phyloP scores from a whole-genome alignment of 1,139 yeast species.

The Nakaseomyces glabratus region DNA sequence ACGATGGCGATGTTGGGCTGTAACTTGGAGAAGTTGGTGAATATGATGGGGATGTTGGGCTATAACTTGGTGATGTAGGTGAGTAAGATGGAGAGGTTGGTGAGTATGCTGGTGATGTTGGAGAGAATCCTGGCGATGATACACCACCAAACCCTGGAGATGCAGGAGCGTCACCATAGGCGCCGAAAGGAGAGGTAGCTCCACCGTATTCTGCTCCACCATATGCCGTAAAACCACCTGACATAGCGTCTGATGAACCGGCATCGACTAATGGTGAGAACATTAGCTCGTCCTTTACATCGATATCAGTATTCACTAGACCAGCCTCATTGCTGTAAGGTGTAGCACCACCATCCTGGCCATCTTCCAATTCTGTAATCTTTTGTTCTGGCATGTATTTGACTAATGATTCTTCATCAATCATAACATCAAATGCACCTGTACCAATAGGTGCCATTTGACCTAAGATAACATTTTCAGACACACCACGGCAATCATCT shows the following conservation, averaged over 20 bases:
- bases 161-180: slow-evolving; percentile 55
- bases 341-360: slow-evolving; percentile 82
- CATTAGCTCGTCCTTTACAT: slow-evolving; percentile 73
- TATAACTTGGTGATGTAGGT: slow-evolving; percentile 69
- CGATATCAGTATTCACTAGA: slow-evolving; percentile 61
- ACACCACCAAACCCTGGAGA: slow-evolving; percentile 67
- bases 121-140: slow-evolving; percentile 61
- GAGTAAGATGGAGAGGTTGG: slow-evolving; percentile 66
- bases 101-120: slow-evolving; percentile 66
- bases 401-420: slow-evolving; percentile 82
- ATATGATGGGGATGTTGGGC: slow-evolving; percentile 67
- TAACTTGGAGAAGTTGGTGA: slow-evolving; percentile 64
- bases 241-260: slow-evolving; percentile 57
- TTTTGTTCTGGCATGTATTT: slow-evolving; percentile 34
- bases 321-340: slow-evolving; percentile 82
- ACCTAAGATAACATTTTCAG: slow-evolving; percentile 95
- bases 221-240: slow-evolving; percentile 91
- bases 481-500: slow-evolving; percentile 97
- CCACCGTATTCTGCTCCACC: slow-evolving; percentile 60
- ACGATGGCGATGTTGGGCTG: slow-evolving; percentile 57
- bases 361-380: slow-evolving; percentile 37
- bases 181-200: slow-evolving; percentile 55
- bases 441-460: slow-evolving; percentile 99
- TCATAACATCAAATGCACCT: slow-evolving; percentile 93
- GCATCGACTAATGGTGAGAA: slow-evolving; percentile 93